Percentiles rank a stretch among this genome's conserved stretches.
These are phyloP conservation scores for Elsinoe australis DNA, from an alignment of 2,329 filamentous ascomycete species.

Conservation along the genomic window DNA sequence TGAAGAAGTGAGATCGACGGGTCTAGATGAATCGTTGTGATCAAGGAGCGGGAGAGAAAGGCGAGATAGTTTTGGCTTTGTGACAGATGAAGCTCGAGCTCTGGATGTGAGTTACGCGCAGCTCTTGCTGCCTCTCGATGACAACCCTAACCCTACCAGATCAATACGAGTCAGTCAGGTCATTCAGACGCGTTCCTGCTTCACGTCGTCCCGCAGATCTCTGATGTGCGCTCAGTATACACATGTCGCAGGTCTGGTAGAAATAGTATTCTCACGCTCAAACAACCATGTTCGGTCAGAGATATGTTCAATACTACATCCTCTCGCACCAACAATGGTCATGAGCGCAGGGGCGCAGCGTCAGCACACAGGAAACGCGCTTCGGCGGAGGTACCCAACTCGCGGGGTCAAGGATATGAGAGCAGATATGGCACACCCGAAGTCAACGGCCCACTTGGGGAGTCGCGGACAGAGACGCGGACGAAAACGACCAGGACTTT, in stretches of 20 bases:
- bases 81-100: neutral
- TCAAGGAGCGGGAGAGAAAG: neutral
- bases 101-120: neutral
- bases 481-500: conserved; percentile 7
- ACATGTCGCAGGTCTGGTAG: neutral
- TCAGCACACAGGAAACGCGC: conserved; percentile 7
- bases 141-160: conserved; percentile 2
- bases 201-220: conserved; percentile 3
- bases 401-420: conserved; percentile 9
- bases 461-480: conserved; percentile 5
- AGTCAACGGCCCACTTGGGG: neutral
- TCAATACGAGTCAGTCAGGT: conserved; percentile 6
- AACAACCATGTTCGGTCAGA: conserved; percentile 1
- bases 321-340: neutral
- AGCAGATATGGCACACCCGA: conserved; percentile 15
- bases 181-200: conserved; percentile 10
- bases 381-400: conserved; percentile 8
- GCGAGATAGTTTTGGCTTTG: neutral
- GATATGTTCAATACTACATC: conserved; percentile 12
- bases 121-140: conserved; percentile 12
- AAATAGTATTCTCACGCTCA: neutral
- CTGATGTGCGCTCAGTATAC: neutral
- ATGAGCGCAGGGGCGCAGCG: conserved; percentile 11
- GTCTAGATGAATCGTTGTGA: neutral
- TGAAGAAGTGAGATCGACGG: too few relatives aligned